phyloP scores from a whole-genome alignment of 352 stramenopile genomes.

The Globisporangium acanthophoron region DNA sequence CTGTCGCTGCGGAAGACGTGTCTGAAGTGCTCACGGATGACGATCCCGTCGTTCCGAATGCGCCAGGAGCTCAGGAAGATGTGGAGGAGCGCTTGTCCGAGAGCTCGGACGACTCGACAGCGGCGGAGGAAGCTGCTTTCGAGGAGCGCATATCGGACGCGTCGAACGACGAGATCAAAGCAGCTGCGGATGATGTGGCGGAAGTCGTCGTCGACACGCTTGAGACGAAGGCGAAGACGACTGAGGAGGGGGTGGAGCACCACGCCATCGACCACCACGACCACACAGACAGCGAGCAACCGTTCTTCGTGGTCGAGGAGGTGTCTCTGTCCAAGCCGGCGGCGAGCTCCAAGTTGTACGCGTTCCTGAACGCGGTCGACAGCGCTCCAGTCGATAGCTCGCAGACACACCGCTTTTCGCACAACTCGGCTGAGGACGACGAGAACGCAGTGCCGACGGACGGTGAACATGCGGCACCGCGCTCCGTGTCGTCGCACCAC shows the following conservation, averaged over 20 bases:
- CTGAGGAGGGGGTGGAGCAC: conserved; percentile 8
- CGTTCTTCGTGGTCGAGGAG: conserved; percentile 32
- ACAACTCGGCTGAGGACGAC: conserved; percentile 10
- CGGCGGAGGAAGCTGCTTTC: background rate
- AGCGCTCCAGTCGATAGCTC: conserved; percentile 28
- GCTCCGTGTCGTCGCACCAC: conserved; percentile 1
- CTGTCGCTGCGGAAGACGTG: background rate
- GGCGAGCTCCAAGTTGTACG: conserved; percentile 40
- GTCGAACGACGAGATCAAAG: background rate
- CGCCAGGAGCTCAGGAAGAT: background rate
- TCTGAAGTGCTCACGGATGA: background rate
- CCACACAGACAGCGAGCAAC: conserved; percentile 23
- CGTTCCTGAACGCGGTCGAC: conserved; percentile 48
- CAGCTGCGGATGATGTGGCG: background rate
- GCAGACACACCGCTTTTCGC: conserved; percentile 9
- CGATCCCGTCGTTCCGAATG: background rate
- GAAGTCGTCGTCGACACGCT: background rate
- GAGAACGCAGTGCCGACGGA: conserved; percentile 6
- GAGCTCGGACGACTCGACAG: background rate
- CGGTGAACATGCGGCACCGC: background rate
- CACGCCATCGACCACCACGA: conserved; percentile 18
- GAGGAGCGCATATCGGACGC: conserved; percentile 1
- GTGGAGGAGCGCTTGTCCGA: background rate
- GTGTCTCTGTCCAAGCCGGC: conserved; percentile 22
- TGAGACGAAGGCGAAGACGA: background rate